Evolutionary conservation across 2,329 filamentous ascomycete genomes (phyloP).

Genomic region (Alternaria sp.): DNA sequence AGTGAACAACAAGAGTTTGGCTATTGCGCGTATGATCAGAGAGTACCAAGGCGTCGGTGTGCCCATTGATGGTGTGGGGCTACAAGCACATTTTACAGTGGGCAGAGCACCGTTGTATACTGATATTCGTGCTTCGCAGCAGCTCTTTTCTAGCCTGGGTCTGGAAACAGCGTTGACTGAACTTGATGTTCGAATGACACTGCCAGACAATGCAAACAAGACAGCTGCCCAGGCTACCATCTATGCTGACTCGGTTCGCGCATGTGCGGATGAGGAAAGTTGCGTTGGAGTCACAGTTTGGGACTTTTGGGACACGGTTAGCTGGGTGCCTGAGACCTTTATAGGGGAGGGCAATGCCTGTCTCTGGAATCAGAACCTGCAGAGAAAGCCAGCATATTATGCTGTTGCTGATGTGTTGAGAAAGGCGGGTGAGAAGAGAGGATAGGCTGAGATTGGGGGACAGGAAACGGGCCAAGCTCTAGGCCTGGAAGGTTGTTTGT

Average conservation of each 20-base stretch:
- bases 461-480: neutral
- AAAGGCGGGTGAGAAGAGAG: slow-evolving; percentile 11
- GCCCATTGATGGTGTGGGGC: slow-evolving; percentile 68
- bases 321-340: slow-evolving; percentile 51
- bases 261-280: slow-evolving; percentile 47
- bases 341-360: slow-evolving; percentile 49
- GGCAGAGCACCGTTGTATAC: slow-evolving; percentile 60
- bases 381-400: slow-evolving; percentile 50
- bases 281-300: slow-evolving; percentile 55
- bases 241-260: slow-evolving; percentile 53
- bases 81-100: slow-evolving; percentile 69
- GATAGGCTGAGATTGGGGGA: neutral
- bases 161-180: slow-evolving; percentile 70
- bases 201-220: slow-evolving; percentile 57
- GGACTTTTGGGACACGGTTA: slow-evolving; percentile 54
- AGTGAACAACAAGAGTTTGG: slow-evolving; percentile 57
- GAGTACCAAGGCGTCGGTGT: slow-evolving; percentile 49
- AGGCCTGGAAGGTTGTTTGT: neutral
- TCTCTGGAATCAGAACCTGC: slow-evolving; percentile 39
- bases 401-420: slow-evolving; percentile 40
- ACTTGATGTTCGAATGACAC: slow-evolving; percentile 63
- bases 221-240: slow-evolving; percentile 59
- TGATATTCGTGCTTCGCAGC: slow-evolving; percentile 57
- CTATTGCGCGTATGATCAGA: slow-evolving; percentile 44
- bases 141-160: slow-evolving; percentile 60